phyloP scores from a whole-genome alignment of 352 stramenopile genomes.

The Phytophthora pini region DNA sequence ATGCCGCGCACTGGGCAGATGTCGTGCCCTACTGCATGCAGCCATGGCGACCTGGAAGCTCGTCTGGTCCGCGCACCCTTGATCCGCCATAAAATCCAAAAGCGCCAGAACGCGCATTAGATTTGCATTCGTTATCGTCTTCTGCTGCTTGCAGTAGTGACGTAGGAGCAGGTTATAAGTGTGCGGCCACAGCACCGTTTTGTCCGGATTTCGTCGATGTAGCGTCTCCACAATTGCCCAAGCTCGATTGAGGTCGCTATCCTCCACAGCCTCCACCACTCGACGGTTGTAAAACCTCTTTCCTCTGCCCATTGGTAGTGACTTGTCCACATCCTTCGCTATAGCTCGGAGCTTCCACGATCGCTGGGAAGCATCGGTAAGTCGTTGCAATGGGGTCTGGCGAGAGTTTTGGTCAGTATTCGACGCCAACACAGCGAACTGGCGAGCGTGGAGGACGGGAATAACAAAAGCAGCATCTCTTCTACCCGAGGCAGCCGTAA shows the following conservation, averaged over 20 bases:
- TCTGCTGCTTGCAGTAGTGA: constrained; percentile 48
- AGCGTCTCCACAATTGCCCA: constrained; percentile 38
- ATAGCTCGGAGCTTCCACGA: constrained; percentile 26
- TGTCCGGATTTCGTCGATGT: constrained; percentile 24
- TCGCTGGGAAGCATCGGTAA: constrained; percentile 19
- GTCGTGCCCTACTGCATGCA: constrained; percentile 56
- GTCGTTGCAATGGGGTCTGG: constrained; percentile 12
- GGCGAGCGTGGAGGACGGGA: constrained; percentile 12
- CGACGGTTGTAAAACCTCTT: constrained; percentile 58
- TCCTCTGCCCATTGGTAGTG: constrained; percentile 32
- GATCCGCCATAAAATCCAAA: constrained; percentile 56
- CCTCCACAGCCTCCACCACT: constrained; percentile 38
- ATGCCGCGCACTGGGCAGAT: constrained; percentile 42
- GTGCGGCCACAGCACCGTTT: constrained; percentile 41
- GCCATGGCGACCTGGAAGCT: constrained; percentile 80
- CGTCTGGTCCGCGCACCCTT: constrained; percentile 44
- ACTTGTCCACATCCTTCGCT: constrained; percentile 22
- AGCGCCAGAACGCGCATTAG: constrained; percentile 54
- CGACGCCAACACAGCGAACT: constrained; percentile 22
- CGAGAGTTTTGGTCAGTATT: constrained; percentile 7
- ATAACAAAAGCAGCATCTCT: constrained; percentile 3
- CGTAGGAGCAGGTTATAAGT: constrained; percentile 72
- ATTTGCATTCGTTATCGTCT: constrained; percentile 36
- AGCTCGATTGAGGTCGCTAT: constrained; percentile 36
- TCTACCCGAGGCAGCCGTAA: not conserved